Conservation (phyloP, 495 filamentous ascomycete genomes). For the Aspergillus sclerotioniger region DNA sequence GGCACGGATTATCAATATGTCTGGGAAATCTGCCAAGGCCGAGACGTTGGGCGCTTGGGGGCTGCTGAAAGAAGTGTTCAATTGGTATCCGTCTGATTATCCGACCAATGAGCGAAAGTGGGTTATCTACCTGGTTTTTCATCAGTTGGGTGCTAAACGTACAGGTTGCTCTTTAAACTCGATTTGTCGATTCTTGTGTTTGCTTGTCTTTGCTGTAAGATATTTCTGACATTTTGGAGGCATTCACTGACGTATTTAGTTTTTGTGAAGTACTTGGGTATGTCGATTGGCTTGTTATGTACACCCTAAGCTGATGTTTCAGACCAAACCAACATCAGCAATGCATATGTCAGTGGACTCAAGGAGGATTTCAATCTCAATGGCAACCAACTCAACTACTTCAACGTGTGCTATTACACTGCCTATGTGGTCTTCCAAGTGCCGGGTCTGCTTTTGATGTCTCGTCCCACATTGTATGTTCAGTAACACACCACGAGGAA, state of each 20-base stretch:
- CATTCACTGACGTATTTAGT: slow-evolving; percentile 22
- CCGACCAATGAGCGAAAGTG: slow-evolving; percentile 42
- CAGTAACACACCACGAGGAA: not conserved
- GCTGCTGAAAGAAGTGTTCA: slow-evolving; percentile 47
- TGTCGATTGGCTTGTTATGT: not conserved
- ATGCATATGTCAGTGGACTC: slow-evolving; percentile 56
- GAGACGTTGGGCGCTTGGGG: slow-evolving; percentile 22
- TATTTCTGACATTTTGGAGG: not conserved
- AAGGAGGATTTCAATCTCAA: slow-evolving; percentile 59
- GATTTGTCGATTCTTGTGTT: slow-evolving; percentile 36
- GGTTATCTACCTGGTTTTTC: not conserved
- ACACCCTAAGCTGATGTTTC: not conserved
- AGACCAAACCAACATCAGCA: slow-evolving; percentile 50
- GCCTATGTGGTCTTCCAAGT: slow-evolving; percentile 42
- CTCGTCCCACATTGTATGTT: slow-evolving; percentile 33
- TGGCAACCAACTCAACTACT: slow-evolving; percentile 52
- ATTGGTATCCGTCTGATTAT: slow-evolving; percentile 47
- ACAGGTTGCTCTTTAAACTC: slow-evolving; percentile 31
- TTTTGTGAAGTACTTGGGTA: slow-evolving; percentile 38
- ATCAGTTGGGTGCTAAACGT: not conserved
- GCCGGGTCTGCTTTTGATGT: slow-evolving; percentile 35
- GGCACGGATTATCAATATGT: slow-evolving; percentile 16
- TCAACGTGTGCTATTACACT: slow-evolving; percentile 39
- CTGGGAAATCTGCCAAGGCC: slow-evolving; percentile 20
- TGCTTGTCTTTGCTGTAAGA: slow-evolving; percentile 39